Base-by-base conservation (phyloP, 2,329 filamentous ascomycete genomes). In the Bretziella fagacearum region DNA sequence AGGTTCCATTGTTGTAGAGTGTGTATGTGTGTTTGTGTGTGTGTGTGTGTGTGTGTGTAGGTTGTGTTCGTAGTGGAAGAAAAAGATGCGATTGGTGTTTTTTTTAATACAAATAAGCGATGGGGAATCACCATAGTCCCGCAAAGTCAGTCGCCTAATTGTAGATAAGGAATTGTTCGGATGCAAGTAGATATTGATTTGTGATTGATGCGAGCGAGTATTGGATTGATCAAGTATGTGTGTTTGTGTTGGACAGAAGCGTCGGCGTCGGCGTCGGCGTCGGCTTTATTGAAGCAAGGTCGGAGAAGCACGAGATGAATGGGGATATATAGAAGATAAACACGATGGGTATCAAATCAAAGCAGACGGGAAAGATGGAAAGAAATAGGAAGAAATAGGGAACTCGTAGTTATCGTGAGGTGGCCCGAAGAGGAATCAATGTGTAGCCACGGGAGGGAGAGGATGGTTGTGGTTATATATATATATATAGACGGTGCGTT, bases 1-100 rank as follows among this genome's bases (percentile, higher is more conserved):
- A 36, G 69, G 62, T 44, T 74, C 73, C 69, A 80, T 77, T 27
- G 35, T 39, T 30, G 4, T 39, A 39, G 18, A 22, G 6, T 6
- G 15, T 18, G 18, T 20, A 22, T 11, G 18, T 39, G 35, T 39
- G 18, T n/a, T n/a, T n/a, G n/a, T n/a, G n/a, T n/a, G n/a, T n/a
- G n/a, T n/a, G n/a, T n/a, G n/a, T n/a, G n/a, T n/a, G n/a, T n/a
- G n/a, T n/a, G n/a, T n/a, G n/a, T n/a, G n/a, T n/a, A n/a, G n/a
- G n/a, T n/a, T n/a, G 7, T 4, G 17, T 39, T 25, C 7, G 7
- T 39, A 20, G 20, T 20, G 35, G 8, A 39, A 39, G 8, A 13
- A 3, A 39, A n/a, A n/a, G n/a, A n/a, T n/a, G n/a, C n/a, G n/a
- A n/a, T n/a, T 10, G 27, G 4, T 30, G 27, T 11, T 30, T 30